Base-by-base conservation (phyloP, 164 flowering plant species). In the Berberis vulgaris region DNA sequence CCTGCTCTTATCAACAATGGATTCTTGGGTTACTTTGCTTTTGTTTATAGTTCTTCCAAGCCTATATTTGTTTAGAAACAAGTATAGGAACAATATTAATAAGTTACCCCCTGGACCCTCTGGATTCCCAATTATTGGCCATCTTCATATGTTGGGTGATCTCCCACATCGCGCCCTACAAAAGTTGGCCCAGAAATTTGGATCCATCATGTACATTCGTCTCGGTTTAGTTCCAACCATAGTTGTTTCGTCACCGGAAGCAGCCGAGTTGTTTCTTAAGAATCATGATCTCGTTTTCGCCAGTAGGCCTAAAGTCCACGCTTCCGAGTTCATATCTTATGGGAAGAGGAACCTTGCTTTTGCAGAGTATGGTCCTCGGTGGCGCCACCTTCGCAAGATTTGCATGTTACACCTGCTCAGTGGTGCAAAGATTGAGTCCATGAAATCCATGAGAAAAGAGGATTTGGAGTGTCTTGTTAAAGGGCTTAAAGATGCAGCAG, bases 381-480 rank as follows among this genome's bases (percentile, higher is more conserved):
- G 78, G 78, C 67, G 75, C 3, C 68, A 59, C 54, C 50, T 61
- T 9, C 70, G 79, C 11, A 76, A 73, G 56, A 10, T 73, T 44
- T 78, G 77, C 68, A 72, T 74, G 5, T 45, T 78, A n/a, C 67
- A 75, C 62, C 39, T 77, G 60, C 76, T 74, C 5, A 75, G 78
- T 50, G 67, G 8, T 64, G 39, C 38, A 2, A 77, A 63, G 65
- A 63, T 73, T 45, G 73, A 57, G 49, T 59, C 58, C 2, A 72
- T 78, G 43, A 59, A 45, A 7, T 39, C 74, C 38, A 73, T 73
- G 78, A 74, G 81, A 54, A 68, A 54, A 44, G 71, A 73, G 9
- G 81, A 78, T 42, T 13, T 78, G 43, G 52, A 57, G 1, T n/a
- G 58, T 10, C 47, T 75, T 12, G 49, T 78, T 2, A 49, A 70